Evolutionary conservation across 2,329 filamentous ascomycete species (phyloP).

Genomic region (Talaromyces sp.): DNA sequence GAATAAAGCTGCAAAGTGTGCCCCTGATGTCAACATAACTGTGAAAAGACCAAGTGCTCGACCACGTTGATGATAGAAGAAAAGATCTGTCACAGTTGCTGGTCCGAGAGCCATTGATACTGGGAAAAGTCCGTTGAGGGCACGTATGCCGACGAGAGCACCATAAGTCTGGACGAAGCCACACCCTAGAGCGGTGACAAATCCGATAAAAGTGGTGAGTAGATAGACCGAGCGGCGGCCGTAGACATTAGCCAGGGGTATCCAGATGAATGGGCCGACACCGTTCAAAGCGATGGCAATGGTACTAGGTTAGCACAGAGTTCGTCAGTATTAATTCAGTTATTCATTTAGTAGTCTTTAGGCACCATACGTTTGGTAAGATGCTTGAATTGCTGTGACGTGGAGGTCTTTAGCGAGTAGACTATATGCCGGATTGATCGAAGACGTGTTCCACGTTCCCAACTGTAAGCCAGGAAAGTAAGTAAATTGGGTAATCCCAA

Average conservation of each 20-base stretch:
- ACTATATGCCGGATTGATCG: constrained; percentile 3
- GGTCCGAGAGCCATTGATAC: constrained; percentile 11
- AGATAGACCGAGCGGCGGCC: constrained; percentile 12
- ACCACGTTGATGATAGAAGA: constrained; percentile 13
- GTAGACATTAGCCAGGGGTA: constrained; percentile 10
- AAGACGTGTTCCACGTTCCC: constrained; percentile 10
- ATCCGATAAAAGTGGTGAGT: constrained; percentile 6
- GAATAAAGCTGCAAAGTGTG: constrained; percentile 9
- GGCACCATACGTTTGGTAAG: constrained; percentile 5
- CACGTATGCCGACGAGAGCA: constrained; percentile 7
- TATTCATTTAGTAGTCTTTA: neutral
- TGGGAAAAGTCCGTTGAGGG: constrained; percentile 10
- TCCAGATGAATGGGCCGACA: constrained; percentile 12
- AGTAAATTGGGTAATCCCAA: neutral
- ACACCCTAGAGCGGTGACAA: constrained; percentile 4
- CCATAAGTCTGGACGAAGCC: constrained; percentile 12
- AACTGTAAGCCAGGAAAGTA: neutral
- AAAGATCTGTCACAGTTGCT: constrained; percentile 11
- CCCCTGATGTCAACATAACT: constrained; percentile 12
- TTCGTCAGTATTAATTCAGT: neutral
- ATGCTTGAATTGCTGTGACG: constrained; percentile 2
- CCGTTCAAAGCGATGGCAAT: constrained; percentile 11
- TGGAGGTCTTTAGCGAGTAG: neutral
- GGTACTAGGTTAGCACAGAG: neutral
- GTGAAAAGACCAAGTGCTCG: constrained; percentile 9